phyloP scores from a whole-genome alignment of 495 filamentous ascomycete genomes.

The Aspergillus heteromorphus region DNA sequence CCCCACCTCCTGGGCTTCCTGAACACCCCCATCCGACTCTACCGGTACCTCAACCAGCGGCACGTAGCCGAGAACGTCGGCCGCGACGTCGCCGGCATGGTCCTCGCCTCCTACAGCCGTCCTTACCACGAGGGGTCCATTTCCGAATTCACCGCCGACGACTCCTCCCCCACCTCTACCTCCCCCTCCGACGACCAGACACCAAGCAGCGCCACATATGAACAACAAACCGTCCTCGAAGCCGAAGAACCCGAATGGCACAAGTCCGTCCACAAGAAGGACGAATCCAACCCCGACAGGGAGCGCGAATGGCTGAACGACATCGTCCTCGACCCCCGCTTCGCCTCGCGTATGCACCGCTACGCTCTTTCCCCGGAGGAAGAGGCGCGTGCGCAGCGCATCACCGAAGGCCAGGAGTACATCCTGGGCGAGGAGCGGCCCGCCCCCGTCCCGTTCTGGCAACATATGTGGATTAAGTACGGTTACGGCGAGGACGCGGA shows the following conservation, averaged over 20 bases:
- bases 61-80: conserved; percentile 81
- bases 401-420: conserved; percentile 61
- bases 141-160: conserved; percentile 22
- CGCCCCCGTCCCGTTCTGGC: conserved; percentile 32
- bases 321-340: conserved; percentile 71
- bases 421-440: conserved; percentile 53
- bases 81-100: conserved; percentile 79
- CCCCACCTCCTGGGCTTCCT: conserved; percentile 92
- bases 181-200: background rate
- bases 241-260: conserved; percentile 85
- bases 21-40: conserved; percentile 80
- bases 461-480: conserved; percentile 41
- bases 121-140: conserved; percentile 31
- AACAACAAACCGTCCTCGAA: conserved; percentile 66
- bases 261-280: conserved; percentile 67
- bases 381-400: conserved; percentile 58
- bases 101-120: conserved; percentile 59
- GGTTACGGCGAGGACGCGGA: conserved; percentile 45
- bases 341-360: conserved; percentile 73
- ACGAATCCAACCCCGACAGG: conserved; percentile 37
- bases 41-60: conserved; percentile 85
- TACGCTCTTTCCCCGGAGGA: conserved; percentile 60
- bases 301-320: conserved; percentile 73
- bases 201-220: conserved; percentile 32
- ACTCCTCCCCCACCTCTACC: conserved; percentile 2